Evolutionary conservation across 2,329 filamentous ascomycete genomes (phyloP), one percentile per base, ranked within the genome.

Genomic region (Sphaerulina musiva): DNA sequence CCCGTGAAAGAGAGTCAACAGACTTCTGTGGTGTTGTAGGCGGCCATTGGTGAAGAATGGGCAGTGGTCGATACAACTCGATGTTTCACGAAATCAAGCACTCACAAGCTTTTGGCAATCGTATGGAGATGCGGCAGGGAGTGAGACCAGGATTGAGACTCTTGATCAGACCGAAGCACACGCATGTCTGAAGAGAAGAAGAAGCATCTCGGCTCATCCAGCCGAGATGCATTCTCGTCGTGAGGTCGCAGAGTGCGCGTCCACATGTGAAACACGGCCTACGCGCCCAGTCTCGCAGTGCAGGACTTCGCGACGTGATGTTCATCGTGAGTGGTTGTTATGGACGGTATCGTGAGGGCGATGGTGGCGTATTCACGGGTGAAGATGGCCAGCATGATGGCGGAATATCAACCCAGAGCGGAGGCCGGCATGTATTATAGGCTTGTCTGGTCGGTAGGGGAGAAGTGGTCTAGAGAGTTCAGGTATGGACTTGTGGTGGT

Each of bases 81-180:
- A 53, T 42, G 44, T 53, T 53, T 53, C 50, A 53, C 43, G 45
- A n/a, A 42, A 46, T 44, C 36, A 46, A 53, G 50, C 50, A 41
- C 32, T 41, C 43, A 23, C 50, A 53, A 53, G 50, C 50, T 47
- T 29, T 53, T 41, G 36, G n/a, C 26, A 32, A 3, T 40, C 42
- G 17, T 44, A 38, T 51, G 48, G 41, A 51, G 48, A 34, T 36
- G 40, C 40, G 40, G 14, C 31, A 29, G 20, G 32, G 23, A 43
- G 34, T 44, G 26, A 51, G 41, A 51, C 48, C 20, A 20, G 29
- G 26, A n/a, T 32, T 43, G 39, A 43, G 48, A 50, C 38, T 23
- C 39, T 17, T 36, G 38, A 48, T 42, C 23, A 43, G 38, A 34
- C 40, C 36, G 29, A 36, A 20, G 48, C 48, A 50, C 17, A 50